Base-by-base conservation (phyloP, 257 asterid species). In the Nemophila menziesii region DNA sequence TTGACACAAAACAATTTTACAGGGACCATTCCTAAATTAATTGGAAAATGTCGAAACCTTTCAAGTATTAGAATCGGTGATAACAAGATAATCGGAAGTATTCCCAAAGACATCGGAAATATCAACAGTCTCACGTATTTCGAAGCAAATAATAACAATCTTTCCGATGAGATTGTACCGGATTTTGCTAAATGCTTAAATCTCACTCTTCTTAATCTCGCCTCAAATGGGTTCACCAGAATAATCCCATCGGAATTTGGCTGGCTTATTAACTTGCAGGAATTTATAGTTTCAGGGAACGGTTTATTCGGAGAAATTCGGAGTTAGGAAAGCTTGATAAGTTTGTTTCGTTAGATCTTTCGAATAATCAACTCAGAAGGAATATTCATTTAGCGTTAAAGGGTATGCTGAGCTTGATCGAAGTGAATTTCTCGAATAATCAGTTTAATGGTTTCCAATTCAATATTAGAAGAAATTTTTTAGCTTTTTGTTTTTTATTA, bases 391-490 rank as follows among this genome's bases (percentile, higher is more conserved):
- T 58, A 8, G 73, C 81, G 11, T 51, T 78, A 52, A 80, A 61
- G 48, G 98, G 95, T 48, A 89, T 89, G 98, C 60, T 75, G 42
- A 89, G 98, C 54, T 70, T 89, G 77, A 84, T 89, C 16, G 94
- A 80, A 71, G 95, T 89, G 38, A 71, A 89, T 55, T 89, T 89
- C 63, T 89, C 98, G 0, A 78, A 79, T 62, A 89, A 89, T 59
- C 84, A 37, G n/a, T 68, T 89, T 20, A 54, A 51, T 8, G 98
- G 98, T 23, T n/a, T n/a, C n/a, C n/a, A n/a, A n/a, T n/a, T n/a
- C n/a, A n/a, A n/a, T n/a, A n/a, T n/a, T n/a, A n/a, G n/a, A n/a
- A n/a, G n/a, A n/a, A n/a, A n/a, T n/a, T n/a, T n/a, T n/a, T n/a
- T n/a, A n/a, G n/a, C n/a, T n/a, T n/a, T n/a, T n/a, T n/a, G n/a